A percentile compares a stretch with the other conserved stretches of the same genome.
These are phyloP conservation scores for Aspergillus leporis DNA, from an alignment of 495 filamentous ascomycete species.

Conservation along the genomic window DNA sequence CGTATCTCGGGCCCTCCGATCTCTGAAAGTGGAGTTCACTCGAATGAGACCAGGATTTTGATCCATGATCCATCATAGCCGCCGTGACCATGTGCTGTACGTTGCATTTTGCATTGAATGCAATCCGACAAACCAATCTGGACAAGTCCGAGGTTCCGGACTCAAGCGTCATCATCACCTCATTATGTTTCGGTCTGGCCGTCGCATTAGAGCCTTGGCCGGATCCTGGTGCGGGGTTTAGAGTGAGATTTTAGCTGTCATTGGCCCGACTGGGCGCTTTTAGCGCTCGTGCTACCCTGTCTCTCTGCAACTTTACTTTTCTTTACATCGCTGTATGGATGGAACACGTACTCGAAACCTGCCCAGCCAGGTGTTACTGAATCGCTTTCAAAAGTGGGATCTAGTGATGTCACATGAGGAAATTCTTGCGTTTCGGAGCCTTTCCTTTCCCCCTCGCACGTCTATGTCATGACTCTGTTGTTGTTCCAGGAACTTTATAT, in stretches of 20 bases:
- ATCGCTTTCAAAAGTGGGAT: background rate
- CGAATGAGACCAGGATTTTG: constrained; percentile 2
- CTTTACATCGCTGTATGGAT: background rate
- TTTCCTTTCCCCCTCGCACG: background rate
- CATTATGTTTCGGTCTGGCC: constrained; percentile 1
- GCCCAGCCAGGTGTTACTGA: background rate
- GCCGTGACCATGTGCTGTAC: constrained; percentile 9
- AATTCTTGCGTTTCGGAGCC: background rate
- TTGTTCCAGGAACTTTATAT: background rate
- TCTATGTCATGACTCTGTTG: constrained; percentile 1
- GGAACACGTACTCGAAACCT: background rate
- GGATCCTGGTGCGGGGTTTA: constrained; percentile 21
- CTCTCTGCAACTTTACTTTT: constrained; percentile 22
- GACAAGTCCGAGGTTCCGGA: background rate
- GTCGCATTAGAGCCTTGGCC: constrained; percentile 2
- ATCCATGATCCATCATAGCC: constrained; percentile 13
- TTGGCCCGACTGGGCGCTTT: constrained; percentile 13
- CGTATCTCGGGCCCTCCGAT: constrained; percentile 21
- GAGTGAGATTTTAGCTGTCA: constrained; percentile 6
- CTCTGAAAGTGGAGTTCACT: background rate
- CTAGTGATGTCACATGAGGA: constrained; percentile 3
- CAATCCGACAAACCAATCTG: background rate
- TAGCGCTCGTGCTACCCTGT: constrained; percentile 17
- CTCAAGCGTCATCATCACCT: background rate
- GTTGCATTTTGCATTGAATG: background rate